Evolutionary conservation across 495 filamentous ascomycete genomes (phyloP).

Genomic region (Aeminium ludgeri): DNA sequence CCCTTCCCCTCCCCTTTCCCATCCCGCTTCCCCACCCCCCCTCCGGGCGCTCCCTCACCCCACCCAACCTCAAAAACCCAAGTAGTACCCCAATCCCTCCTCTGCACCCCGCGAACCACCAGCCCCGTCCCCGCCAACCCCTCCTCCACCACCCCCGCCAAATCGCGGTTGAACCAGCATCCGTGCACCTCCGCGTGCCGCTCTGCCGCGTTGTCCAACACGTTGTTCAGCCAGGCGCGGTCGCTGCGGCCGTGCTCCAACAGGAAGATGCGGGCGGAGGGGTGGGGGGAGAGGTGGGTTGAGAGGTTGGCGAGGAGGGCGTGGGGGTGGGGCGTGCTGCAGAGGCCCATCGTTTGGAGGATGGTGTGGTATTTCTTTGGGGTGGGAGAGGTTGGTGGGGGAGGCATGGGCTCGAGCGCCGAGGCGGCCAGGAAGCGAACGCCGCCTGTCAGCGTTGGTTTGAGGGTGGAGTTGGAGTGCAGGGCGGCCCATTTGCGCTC

Average conservation of each 20-base stretch:
- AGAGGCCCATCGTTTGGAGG: slow-evolving; percentile 84
- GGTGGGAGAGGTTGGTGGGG: slow-evolving; percentile 10
- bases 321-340: slow-evolving; percentile 63
- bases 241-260: slow-evolving; percentile 79
- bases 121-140: slow-evolving; percentile 41
- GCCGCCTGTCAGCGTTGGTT: slow-evolving; percentile 1
- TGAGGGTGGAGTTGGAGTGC: slow-evolving; percentile 14
- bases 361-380: slow-evolving; percentile 59
- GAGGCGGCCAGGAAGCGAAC: slow-evolving; percentile 28
- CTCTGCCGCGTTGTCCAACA: slow-evolving; percentile 61
- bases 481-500: slow-evolving; percentile 38
- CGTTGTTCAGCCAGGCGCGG: slow-evolving; percentile 58
- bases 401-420: slow-evolving; percentile 16
- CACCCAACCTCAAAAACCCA: slow-evolving; percentile 52
- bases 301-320: slow-evolving; percentile 33
- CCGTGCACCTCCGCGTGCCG: slow-evolving; percentile 71
- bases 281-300: slow-evolving; percentile 9
- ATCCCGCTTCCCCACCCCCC: neutral
- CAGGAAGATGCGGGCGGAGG: slow-evolving; percentile 45
- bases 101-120: slow-evolving; percentile 51
- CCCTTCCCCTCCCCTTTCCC: neutral
- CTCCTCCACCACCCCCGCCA: slow-evolving; percentile 58
- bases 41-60: slow-evolving; percentile 31
- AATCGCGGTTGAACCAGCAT: slow-evolving; percentile 95
- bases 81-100: slow-evolving; percentile 62